phyloP scores from a whole-genome alignment of 73 alveolate genomes.

The Halteria grandinella region DNA sequence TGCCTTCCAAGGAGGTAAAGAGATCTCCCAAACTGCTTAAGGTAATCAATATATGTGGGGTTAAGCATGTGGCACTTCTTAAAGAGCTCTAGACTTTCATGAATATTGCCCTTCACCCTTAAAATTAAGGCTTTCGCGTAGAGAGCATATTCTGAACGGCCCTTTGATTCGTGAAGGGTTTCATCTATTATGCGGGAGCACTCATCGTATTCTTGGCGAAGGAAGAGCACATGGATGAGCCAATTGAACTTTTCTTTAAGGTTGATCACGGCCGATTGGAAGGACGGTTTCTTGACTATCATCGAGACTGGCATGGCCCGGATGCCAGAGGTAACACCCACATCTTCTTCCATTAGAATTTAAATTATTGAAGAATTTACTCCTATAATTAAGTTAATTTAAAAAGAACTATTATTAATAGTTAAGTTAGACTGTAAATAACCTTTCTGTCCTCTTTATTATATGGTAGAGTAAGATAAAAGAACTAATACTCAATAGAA shows the following conservation, averaged over 20 bases:
- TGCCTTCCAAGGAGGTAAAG: constrained; percentile 93
- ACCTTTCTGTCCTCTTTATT: too few relatives aligned
- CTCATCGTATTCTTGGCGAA: constrained; percentile 87
- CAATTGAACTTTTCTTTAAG: constrained; percentile 77
- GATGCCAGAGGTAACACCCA: too few relatives aligned
- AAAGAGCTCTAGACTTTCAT: constrained; percentile 85
- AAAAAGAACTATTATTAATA: too few relatives aligned
- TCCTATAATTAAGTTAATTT: constrained; percentile 5
- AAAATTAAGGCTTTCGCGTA: constrained; percentile 87
- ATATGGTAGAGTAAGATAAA: too few relatives aligned
- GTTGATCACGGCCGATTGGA: too few relatives aligned
- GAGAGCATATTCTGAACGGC: constrained; percentile 81
- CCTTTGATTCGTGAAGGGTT: constrained; percentile 65
- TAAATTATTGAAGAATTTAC: constrained; percentile 23
- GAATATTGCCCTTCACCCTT: constrained; percentile 85
- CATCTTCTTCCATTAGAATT: too few relatives aligned
- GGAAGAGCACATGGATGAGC: constrained; percentile 85
- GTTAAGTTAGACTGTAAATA: too few relatives aligned
- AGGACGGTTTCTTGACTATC: too few relatives aligned
- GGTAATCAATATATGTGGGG: constrained; percentile 81
- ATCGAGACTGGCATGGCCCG: too few relatives aligned
- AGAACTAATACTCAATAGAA: too few relatives aligned
- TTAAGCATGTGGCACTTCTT: constrained; percentile 83
- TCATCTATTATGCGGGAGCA: constrained; percentile 83
- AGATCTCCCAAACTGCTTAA: constrained; percentile 94